phyloP scores from a whole-genome alignment of 345 rosid genomes.

The Salix caprea region DNA sequence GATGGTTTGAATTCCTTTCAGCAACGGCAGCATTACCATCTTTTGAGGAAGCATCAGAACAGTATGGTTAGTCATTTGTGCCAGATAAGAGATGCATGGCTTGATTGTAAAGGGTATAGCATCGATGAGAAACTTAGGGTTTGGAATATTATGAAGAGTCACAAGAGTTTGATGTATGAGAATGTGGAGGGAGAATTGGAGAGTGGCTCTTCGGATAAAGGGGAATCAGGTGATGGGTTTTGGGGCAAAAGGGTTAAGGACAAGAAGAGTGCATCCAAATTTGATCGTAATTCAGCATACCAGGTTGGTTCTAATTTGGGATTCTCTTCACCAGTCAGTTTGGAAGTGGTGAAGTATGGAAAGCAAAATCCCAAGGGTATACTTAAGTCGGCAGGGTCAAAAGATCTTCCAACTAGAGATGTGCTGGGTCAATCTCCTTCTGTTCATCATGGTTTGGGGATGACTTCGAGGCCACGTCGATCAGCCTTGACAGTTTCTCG shows the following conservation, averaged over 20 bases:
- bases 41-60: slow-evolving; percentile 79
- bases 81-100: slow-evolving; percentile 89
- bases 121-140: slow-evolving; percentile 88
- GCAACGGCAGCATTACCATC: slow-evolving; percentile 74
- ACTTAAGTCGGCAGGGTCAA: slow-evolving; percentile 49
- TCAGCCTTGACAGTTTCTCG: slow-evolving; percentile 36
- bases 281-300: slow-evolving; percentile 38
- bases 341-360: slow-evolving; percentile 45
- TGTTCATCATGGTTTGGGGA: slow-evolving; percentile 41
- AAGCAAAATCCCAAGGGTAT: slow-evolving; percentile 61
- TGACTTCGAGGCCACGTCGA: slow-evolving; percentile 43
- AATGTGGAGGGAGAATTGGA: slow-evolving; percentile 53
- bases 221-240: slow-evolving; percentile 49
- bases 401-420: slow-evolving; percentile 37
- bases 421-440: slow-evolving; percentile 36
- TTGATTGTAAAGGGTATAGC: slow-evolving; percentile 68
- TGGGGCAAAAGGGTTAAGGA: slow-evolving; percentile 61
- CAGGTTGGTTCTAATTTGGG: slow-evolving; percentile 44
- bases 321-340: slow-evolving; percentile 32
- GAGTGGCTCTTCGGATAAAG: slow-evolving; percentile 58
- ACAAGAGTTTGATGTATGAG: slow-evolving; percentile 75
- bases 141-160: slow-evolving; percentile 73
- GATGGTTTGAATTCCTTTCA: slow-evolving; percentile 68
- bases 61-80: slow-evolving; percentile 66
- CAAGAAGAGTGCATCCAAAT: slow-evolving; percentile 43